Base-by-base conservation (phyloP, 495 filamentous ascomycete species). In the Penicillium simplicissimum region DNA sequence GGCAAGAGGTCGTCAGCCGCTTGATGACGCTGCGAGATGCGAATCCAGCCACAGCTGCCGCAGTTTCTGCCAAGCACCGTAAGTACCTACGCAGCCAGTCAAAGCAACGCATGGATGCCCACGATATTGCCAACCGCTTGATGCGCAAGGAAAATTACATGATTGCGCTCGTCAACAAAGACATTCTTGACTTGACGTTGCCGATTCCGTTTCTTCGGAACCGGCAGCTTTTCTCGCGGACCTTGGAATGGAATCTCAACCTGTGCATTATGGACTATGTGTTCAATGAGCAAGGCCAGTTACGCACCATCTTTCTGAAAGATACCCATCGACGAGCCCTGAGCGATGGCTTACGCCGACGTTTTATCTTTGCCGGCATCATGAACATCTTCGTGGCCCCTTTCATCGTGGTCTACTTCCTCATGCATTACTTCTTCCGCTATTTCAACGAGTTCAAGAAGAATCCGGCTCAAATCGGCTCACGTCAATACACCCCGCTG, bases 61-160 rank as follows among this genome's bases (percentile, higher is more conserved):
- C 84, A 13, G 69, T 88, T n/a, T 81, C 82, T 49, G 75, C 85
- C 7, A 76, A 77, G 47, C 83, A 85, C 64, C 85, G 90, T 48
- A 85, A 81, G 55, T 93, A 87, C 62, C 75, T 95, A 43, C 89
- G 90, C 37, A 90, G 83, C 64, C 91, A 94, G 66, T 96, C 95
- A 19, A 97, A 97, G 73, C 91, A 98, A 77, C 84, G 95, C 53
- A 88, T 98, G 74, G 95, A 98, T 77, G 95, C 95, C 4, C 91
- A 96, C 64, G 94, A 97, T 71, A 97, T 98, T 72, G 96, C 95
- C 8, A 98, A 97, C 69, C 87, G 95, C 49, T 74, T 98, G 52
- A 98, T 98, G 95, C 88, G 95, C 64, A 88, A 89, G 69, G 95
- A 97, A 60, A 98, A 98, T 67, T 98, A 97, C 65, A 78, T 97